A percentile compares a stretch with the other conserved stretches of the same genome.
Evolutionary conservation across 305 asterid species (phyloP).

Genomic region (Solanum hybrid): DNA sequence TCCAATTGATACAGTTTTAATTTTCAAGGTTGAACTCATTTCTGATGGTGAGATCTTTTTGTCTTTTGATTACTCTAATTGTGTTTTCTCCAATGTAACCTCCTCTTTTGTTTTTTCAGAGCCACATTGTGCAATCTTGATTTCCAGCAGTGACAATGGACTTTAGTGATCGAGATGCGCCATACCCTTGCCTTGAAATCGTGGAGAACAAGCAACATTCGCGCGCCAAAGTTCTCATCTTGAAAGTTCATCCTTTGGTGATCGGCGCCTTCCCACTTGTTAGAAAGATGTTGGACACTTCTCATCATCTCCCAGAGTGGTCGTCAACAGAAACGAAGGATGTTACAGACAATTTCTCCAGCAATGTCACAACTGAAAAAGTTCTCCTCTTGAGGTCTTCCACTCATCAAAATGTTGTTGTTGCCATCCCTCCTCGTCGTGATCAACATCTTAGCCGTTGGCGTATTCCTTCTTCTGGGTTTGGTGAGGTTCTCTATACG

Average conservation of each 20-base stretch:
- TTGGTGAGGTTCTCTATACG: too few species aligned
- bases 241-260: not conserved
- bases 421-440: too few species aligned
- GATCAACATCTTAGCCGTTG: too few species aligned
- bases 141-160: not conserved
- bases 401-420: too few species aligned
- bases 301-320: not conserved
- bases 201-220: not conserved
- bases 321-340: not conserved
- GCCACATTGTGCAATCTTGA: not conserved
- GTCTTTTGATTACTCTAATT: too few species aligned
- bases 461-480: too few species aligned
- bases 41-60: not conserved
- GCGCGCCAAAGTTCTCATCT: not conserved
- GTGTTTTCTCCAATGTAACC: not conserved
- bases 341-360: not conserved
- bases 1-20: not conserved
- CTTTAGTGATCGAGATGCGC: not conserved
- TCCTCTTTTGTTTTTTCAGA: not conserved
- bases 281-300: not conserved
- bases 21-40: not conserved
- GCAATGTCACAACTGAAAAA: not conserved
- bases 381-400: not conserved
- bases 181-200: not conserved
- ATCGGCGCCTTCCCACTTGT: not conserved